phyloP scores from a whole-genome alignment of 1,284 basidiomycete species.

The Malassezia caprae region DNA sequence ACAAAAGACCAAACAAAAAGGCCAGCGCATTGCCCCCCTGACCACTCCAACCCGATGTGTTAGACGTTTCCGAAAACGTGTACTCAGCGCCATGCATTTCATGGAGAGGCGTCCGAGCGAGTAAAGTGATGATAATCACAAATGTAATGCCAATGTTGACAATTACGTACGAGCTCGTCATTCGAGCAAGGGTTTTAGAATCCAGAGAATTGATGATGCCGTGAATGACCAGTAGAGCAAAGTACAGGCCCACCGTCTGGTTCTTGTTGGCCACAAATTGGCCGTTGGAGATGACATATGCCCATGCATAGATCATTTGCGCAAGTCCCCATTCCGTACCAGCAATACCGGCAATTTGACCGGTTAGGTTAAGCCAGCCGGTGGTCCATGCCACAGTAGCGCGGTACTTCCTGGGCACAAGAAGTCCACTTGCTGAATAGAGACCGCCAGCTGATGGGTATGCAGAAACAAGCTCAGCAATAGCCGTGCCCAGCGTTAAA shows the following conservation, averaged over 20 bases:
- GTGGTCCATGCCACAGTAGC: slow-evolving; percentile 61
- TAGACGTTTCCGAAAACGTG: slow-evolving; percentile 59
- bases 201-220: slow-evolving; percentile 61
- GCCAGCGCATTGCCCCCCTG: slow-evolving; percentile 70
- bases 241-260: slow-evolving; percentile 37
- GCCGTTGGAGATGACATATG: slow-evolving; percentile 47
- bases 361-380: slow-evolving; percentile 63
- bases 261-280: slow-evolving; percentile 22
- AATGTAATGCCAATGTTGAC: slow-evolving; percentile 61
- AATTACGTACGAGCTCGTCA: slow-evolving; percentile 75
- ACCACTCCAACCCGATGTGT: slow-evolving; percentile 56
- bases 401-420: slow-evolving; percentile 38
- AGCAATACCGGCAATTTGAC: slow-evolving; percentile 71
- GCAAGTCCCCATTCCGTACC: slow-evolving; percentile 81
- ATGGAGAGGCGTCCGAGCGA: slow-evolving; percentile 59
- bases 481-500: slow-evolving; percentile 41
- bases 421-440: slow-evolving; percentile 52
- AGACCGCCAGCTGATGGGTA: slow-evolving; percentile 74
- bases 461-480: slow-evolving; percentile 53
- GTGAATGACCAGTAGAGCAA: slow-evolving; percentile 42
- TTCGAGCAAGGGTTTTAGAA: slow-evolving; percentile 65
- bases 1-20: slow-evolving; percentile 75
- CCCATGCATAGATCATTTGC: slow-evolving; percentile 73
- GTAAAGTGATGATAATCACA: slow-evolving; percentile 67
- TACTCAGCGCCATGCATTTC: slow-evolving; percentile 67